Conservation (phyloP, 1,284 basidiomycete genomes). For the Sanghuangporus sanghuang region DNA sequence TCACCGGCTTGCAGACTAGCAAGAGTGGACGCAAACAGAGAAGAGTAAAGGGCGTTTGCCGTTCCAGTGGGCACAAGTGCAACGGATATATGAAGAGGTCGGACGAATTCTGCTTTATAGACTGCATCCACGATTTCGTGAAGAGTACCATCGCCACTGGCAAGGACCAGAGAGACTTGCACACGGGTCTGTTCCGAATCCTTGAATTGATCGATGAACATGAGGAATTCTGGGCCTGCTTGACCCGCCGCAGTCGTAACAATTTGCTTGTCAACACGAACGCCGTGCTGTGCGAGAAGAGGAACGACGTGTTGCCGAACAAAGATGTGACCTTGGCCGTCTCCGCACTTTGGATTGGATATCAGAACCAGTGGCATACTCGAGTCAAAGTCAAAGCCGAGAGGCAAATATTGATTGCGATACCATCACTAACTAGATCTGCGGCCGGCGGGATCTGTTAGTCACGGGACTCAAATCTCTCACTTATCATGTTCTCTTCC, state of each 20-base stretch:
- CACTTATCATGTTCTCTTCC: not conserved
- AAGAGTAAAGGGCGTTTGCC: constrained; percentile 89
- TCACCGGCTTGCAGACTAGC: constrained; percentile 21
- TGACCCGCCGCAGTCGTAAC: constrained; percentile 51
- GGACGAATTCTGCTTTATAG: constrained; percentile 22
- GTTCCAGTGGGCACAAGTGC: constrained; percentile 79
- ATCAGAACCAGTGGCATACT: constrained; percentile 21
- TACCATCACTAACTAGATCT: not conserved
- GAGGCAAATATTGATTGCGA: too few species aligned
- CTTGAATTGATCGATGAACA: constrained; percentile 31
- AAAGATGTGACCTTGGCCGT: constrained; percentile 38
- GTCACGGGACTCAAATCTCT: not conserved
- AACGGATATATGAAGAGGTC: constrained; percentile 4
- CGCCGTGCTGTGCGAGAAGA: constrained; percentile 42
- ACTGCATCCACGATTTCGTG: constrained; percentile 77
- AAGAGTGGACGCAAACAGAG: constrained; percentile 42
- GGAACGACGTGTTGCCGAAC: constrained; percentile 61
- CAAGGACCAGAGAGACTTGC: constrained; percentile 49
- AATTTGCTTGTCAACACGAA: constrained; percentile 35
- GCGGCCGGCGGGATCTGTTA: not conserved
- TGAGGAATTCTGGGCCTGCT: constrained; percentile 49
- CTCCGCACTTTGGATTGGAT: constrained; percentile 46
- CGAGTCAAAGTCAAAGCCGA: too few species aligned
- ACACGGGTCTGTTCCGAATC: constrained; percentile 15
- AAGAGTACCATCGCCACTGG: constrained; percentile 88